Evolutionary conservation across 2,329 filamentous ascomycete species (phyloP), one percentile per base, ranked within the genome.

Genomic region (Reticulascus tulasneorum): DNA sequence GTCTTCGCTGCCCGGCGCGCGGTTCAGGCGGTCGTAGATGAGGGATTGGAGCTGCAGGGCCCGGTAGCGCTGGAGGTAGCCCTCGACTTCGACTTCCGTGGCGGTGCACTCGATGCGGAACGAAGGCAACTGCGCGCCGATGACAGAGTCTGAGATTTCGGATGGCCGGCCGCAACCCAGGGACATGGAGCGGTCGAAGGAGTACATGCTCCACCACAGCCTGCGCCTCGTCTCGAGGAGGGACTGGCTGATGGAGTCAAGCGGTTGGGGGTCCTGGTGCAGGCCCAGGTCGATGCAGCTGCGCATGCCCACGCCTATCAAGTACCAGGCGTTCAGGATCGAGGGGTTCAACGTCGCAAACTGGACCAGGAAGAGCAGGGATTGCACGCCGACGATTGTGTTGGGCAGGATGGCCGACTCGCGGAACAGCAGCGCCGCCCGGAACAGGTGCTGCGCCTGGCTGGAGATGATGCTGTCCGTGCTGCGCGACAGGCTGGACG

Each of bases 191-290:
- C 47, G 40, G 34, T 52, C 49, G 23, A 52, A 50, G 11, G 49
- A 52, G 36, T 49, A 50, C 48, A 50, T 50, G 38, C 47, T 50
- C 49, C 49, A 52, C 47, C 49, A 52, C 4, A 52, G 38, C 3
- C 49, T 35, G 8, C 49, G 40, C 4, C 47, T 41, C 5, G 49
- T 52, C 25, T 52, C 49, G 8, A 50, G 35, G 5, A 52, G 38
- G 23, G 42, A 46, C 9, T 35, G 29, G 15, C 42, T 44, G 33
- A 47, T 23, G 12, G 33, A 18, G 12, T 43, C 40, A 3, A 33
- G 27, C n/a, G 30, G 19, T 22, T 9, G 17, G 6, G 49, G 49
- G 27, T 51, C 49, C 19, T 51, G 49, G 25, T 51, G 49, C 10
- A 51, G 41, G 0, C 49, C 47, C 2, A 51, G 31, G 23, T 51